Evolutionary conservation across 2,329 filamentous ascomycete genomes (phyloP).

Genomic region (Sclerotinia nivalis): DNA sequence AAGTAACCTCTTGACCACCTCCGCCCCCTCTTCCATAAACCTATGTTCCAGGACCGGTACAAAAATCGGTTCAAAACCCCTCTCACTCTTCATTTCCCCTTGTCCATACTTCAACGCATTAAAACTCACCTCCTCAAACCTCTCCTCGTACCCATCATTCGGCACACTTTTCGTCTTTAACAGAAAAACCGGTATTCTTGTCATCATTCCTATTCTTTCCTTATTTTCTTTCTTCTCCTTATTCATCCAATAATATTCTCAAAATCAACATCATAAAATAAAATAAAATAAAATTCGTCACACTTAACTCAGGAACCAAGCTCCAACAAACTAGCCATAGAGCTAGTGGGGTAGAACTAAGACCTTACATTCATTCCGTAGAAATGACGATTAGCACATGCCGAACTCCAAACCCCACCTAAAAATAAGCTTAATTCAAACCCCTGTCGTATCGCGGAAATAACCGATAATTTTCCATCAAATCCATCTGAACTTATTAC

Average conservation of each 20-base stretch:
- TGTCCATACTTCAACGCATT: constrained; percentile 1
- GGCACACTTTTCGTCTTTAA: constrained; percentile 77
- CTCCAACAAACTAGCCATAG: not conserved
- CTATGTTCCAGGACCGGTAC: constrained; percentile 75
- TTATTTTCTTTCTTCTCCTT: not conserved
- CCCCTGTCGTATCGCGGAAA: not conserved
- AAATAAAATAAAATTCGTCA: not conserved
- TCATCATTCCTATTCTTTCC: not conserved
- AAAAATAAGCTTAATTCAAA: constrained; percentile 14
- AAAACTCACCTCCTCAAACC: constrained; percentile 52
- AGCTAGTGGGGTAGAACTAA: not conserved
- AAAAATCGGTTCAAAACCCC: constrained; percentile 63
- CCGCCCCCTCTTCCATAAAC: constrained; percentile 61
- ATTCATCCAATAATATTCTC: not conserved
- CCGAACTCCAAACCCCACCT: not conserved
- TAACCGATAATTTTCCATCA: not conserved
- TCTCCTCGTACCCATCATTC: constrained; percentile 69
- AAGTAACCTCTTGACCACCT: constrained; percentile 54
- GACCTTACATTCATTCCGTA: not conserved
- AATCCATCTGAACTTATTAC: not conserved
- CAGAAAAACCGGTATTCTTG: constrained; percentile 61
- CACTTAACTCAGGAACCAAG: not conserved
- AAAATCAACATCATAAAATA: not conserved
- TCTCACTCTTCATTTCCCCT: constrained; percentile 30
- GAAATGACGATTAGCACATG: not conserved